Evolutionary conservation across 2,329 filamentous ascomycete genomes (phyloP).

Genomic region (Lecanicillium sp.): DNA sequence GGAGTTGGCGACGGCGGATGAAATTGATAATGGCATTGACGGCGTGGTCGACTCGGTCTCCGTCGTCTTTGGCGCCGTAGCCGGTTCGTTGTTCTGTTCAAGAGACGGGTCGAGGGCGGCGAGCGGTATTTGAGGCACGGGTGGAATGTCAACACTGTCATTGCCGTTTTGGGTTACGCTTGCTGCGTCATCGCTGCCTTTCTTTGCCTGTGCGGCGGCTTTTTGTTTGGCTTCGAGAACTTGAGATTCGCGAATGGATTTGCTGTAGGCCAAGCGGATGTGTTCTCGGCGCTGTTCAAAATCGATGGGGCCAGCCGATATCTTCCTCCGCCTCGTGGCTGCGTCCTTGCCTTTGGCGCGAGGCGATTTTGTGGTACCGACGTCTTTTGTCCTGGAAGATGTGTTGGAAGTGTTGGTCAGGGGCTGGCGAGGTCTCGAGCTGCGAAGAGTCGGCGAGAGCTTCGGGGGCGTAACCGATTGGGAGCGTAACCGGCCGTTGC

Average conservation of each 20-base stretch:
- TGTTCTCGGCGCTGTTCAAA: constrained; percentile 76
- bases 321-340: constrained; percentile 39
- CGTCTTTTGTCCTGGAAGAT: constrained; percentile 60
- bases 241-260: constrained; percentile 71
- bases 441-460: constrained; percentile 71
- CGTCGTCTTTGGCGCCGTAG: not conserved
- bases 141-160: not conserved
- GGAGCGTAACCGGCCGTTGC: constrained; percentile 59
- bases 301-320: constrained; percentile 69
- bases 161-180: not conserved
- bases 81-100: constrained; percentile 2
- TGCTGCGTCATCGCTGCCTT: constrained; percentile 26
- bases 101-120: not conserved
- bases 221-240: constrained; percentile 49
- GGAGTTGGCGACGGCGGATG: constrained; percentile 8
- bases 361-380: constrained; percentile 50
- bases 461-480: constrained; percentile 67
- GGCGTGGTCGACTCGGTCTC: not conserved
- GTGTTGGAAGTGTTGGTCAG: constrained; percentile 70
- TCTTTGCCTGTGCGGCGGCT: constrained; percentile 42
- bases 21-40: constrained; percentile 12
- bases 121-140: constrained; percentile 9
- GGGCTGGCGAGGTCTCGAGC: constrained; percentile 73
- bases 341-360: constrained; percentile 26
- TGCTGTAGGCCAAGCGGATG: constrained; percentile 80